A percentile compares a stretch with the other conserved stretches of the same genome.
Evolutionary conservation across 1,139 yeast genomes (phyloP).

Genomic region (Geotrichum citri-aurantii): DNA sequence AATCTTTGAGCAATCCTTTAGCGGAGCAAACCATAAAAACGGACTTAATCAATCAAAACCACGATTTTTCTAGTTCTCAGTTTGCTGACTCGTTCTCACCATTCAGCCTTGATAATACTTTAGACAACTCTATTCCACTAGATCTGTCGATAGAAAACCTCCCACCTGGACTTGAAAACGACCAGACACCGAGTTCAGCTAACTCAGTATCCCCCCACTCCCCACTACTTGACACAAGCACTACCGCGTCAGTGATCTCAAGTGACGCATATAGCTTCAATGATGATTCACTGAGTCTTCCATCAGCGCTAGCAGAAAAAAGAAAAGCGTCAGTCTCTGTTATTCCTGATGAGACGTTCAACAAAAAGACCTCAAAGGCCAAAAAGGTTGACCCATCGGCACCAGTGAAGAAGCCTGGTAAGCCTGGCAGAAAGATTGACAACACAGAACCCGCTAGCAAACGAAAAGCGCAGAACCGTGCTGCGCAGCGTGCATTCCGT

Average conservation of each 20-base stretch:
- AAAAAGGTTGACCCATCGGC: conserved; percentile 27
- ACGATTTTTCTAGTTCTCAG: neutral
- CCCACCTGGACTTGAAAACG: conserved; percentile 2
- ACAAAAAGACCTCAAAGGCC: neutral
- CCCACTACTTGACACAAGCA: neutral
- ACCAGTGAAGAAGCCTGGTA: conserved; percentile 11
- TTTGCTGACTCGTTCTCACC: neutral
- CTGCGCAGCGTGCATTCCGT: conserved; percentile 94
- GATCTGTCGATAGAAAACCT: neutral
- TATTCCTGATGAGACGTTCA: neutral
- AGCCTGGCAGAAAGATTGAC: conserved; percentile 67
- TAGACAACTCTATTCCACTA: neutral
- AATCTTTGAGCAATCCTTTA: neutral
- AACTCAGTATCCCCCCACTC: conserved; percentile 9
- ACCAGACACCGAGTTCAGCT: conserved; percentile 8
- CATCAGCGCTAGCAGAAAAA: conserved; percentile 8
- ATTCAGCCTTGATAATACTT: neutral
- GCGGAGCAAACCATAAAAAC: neutral
- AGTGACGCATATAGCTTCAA: neutral
- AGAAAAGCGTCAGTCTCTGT: conserved; percentile 12
- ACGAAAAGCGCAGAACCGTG: conserved; percentile 94
- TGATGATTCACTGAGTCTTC: neutral
- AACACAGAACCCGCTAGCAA: conserved; percentile 76
- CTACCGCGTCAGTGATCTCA: neutral
- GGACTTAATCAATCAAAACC: neutral